Conservation (phyloP, 306 rosid genomes). For the Ochetophila trinervis region DNA sequence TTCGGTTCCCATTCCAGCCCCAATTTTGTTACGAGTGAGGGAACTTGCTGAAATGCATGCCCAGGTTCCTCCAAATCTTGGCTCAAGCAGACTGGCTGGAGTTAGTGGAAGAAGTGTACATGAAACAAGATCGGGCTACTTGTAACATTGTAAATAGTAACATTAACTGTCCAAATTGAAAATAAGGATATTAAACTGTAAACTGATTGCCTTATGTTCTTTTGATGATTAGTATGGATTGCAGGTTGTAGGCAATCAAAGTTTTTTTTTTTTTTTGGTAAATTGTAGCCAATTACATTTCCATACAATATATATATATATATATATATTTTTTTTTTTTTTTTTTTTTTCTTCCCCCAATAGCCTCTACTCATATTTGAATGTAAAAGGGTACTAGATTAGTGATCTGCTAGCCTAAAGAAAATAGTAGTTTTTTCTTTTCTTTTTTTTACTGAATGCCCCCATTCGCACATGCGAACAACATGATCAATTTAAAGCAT, state of each 20-base stretch:
- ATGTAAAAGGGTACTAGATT: too few relatives aligned
- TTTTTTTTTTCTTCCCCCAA: neutral
- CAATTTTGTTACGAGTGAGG: slow-evolving; percentile 68
- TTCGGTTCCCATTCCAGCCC: slow-evolving; percentile 69
- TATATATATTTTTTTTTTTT: neutral
- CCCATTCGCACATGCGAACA: too few relatives aligned
- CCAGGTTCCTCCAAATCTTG: slow-evolving; percentile 56
- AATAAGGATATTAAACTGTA: slow-evolving; percentile 32
- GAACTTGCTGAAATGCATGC: slow-evolving; percentile 85
- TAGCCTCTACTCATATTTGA: neutral
- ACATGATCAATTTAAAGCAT: too few relatives aligned
- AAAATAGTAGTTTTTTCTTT: too few relatives aligned
- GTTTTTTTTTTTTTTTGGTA: too few relatives aligned
- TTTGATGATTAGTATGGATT: slow-evolving; percentile 30
- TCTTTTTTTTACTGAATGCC: too few relatives aligned
- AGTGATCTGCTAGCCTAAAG: too few relatives aligned
- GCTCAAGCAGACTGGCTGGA: slow-evolving; percentile 45
- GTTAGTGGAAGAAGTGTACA: slow-evolving; percentile 34
- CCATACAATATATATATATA: too few relatives aligned
- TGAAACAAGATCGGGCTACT: slow-evolving; percentile 53
- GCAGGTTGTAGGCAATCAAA: slow-evolving; percentile 22
- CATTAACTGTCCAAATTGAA: slow-evolving; percentile 23
- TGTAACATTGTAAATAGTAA: slow-evolving; percentile 65
- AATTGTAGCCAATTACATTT: too few relatives aligned
- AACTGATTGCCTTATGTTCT: neutral